Evolutionary conservation across 495 filamentous ascomycete species (phyloP), one percentile per base, ranked within the genome.

Genomic region (Rusavskia elegans): DNA sequence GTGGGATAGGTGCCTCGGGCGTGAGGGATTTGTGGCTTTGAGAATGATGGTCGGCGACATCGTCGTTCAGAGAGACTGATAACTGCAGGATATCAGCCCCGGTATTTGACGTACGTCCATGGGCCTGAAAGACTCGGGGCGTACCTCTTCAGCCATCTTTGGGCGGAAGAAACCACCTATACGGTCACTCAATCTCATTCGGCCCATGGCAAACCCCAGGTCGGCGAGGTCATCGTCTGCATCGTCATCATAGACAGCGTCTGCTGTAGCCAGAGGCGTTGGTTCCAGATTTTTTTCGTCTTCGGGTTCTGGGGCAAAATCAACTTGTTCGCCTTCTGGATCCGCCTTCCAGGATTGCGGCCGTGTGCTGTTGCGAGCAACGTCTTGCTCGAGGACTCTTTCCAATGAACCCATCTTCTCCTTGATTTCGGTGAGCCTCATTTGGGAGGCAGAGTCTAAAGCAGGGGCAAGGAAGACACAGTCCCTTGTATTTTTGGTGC

Each of bases 151-250:
- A 2, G 74, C 68, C 53, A 87, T 74, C 53, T 80, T 74, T 16
- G 82, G 72, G 21, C 71, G 61, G 17, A 70, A 68, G 45, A 63
- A 61, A 2, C 71, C 71, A 13, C 84, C 84, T 57, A 87, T 79
- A 19, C 83, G 72, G 59, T 87, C 84, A 1, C 78, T 84, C 36
- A 88, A 79, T 49, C 81, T 72, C 73, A 85, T 77, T 53, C 74
- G 81, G 8, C 84, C 83, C 50, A 87, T 68, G 53, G 73, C 72
- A 44, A 87, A 72, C 5, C 84, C 84, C 19, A 87, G 64, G 60
- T 89, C 84, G 51, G 80, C 69, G 16, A 85, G 61, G 48, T 85
- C 81, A 54, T 82, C 71, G 41, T 76, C 73, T 7, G 65, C 67
- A 42, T 77, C 73, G 48, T 83, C 77, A 41, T 81, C 80, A 57